Evolutionary conservation across 805 yeast species (phyloP).

Genomic region (Hyphopichia homilentoma): DNA sequence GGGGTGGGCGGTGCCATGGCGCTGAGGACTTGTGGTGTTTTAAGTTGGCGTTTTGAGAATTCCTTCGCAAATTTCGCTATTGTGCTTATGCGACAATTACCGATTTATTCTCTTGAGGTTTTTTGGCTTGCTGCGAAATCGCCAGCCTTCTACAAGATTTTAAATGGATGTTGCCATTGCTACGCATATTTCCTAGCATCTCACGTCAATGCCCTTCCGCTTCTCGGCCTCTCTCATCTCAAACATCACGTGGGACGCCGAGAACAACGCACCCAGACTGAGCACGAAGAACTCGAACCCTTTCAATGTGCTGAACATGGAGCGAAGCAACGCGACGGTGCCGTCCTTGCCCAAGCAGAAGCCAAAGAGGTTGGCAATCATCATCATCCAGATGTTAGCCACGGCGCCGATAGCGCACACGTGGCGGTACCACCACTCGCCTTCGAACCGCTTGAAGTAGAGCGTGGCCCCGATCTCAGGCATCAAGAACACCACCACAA

Average conservation of each 20-base stretch:
- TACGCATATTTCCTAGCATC: no score
- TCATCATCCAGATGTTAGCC: slow-evolving; percentile 93
- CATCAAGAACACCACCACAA: slow-evolving; percentile 76
- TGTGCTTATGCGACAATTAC: no score
- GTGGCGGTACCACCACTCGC: slow-evolving; percentile 70
- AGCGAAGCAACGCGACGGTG: slow-evolving; percentile 56
- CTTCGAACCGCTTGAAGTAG: slow-evolving; percentile 35
- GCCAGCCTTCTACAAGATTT: no score
- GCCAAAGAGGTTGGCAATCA: slow-evolving; percentile 92
- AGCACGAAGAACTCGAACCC: slow-evolving; percentile 64
- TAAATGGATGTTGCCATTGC: no score
- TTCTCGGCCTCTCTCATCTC: slow-evolving; percentile 85
- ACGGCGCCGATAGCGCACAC: slow-evolving; percentile 87
- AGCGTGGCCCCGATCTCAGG: slow-evolving; percentile 76
- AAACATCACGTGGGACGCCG: slow-evolving; percentile 91
- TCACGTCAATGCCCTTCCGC: slow-evolving; percentile 75
- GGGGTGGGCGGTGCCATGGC: slow-evolving; percentile 46
- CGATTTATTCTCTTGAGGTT: no score
- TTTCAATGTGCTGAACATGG: slow-evolving; percentile 65
- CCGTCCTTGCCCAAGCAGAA: slow-evolving; percentile 94
- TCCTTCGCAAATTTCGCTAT: no score
- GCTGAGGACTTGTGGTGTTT: no score
- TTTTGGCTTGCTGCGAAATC: no score
- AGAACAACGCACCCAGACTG: slow-evolving; percentile 66
- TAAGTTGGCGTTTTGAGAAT: no score